These are phyloP conservation scores for Epichloe sibirici DNA, from an alignment of 2,329 filamentous ascomycete species.

Conservation along the genomic window DNA sequence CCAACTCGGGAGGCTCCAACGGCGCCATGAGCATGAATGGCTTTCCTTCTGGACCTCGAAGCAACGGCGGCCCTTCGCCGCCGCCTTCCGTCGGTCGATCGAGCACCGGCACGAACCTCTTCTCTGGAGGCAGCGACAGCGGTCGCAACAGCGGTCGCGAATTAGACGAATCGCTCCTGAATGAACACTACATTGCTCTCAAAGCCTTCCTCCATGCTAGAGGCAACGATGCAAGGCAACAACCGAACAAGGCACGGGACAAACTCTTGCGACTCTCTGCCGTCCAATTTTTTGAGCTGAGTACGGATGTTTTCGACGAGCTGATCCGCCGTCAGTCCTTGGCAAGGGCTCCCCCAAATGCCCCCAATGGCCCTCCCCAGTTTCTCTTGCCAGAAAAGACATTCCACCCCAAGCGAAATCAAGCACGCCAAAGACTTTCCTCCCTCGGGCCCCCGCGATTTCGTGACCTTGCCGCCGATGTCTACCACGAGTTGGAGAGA, in stretches of 20 bases:
- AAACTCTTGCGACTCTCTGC: slow-evolving; percentile 82
- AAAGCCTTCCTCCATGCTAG: slow-evolving; percentile 65
- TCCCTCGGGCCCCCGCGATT: slow-evolving; percentile 81
- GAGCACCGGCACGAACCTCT: slow-evolving; percentile 65
- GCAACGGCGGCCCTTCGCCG: slow-evolving; percentile 59
- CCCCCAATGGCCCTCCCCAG: slow-evolving; percentile 45
- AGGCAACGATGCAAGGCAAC: slow-evolving; percentile 62
- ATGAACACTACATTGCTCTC: slow-evolving; percentile 71
- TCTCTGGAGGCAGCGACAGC: slow-evolving; percentile 54
- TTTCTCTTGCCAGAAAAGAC: slow-evolving; percentile 74
- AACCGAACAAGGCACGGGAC: slow-evolving; percentile 81
- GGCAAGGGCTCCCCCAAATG: slow-evolving; percentile 39
- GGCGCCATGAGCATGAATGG: slow-evolving; percentile 46
- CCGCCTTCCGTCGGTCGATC: slow-evolving; percentile 80
- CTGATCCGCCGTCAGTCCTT: slow-evolving; percentile 71
- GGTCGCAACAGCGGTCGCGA: slow-evolving; percentile 49
- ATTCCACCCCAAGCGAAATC: slow-evolving; percentile 95
- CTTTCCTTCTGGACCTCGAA: slow-evolving; percentile 44
- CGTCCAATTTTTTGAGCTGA: slow-evolving; percentile 93
- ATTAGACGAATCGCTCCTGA: slow-evolving; percentile 48
- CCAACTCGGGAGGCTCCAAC: slow-evolving; percentile 53
- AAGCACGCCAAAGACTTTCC: slow-evolving; percentile 89
- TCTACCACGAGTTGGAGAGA: slow-evolving; percentile 88
- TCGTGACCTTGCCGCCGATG: slow-evolving; percentile 84
- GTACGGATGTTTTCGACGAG: slow-evolving; percentile 96